Conservation (phyloP, 2,329 filamentous ascomycete genomes). For the Cladosporium sp. region DNA sequence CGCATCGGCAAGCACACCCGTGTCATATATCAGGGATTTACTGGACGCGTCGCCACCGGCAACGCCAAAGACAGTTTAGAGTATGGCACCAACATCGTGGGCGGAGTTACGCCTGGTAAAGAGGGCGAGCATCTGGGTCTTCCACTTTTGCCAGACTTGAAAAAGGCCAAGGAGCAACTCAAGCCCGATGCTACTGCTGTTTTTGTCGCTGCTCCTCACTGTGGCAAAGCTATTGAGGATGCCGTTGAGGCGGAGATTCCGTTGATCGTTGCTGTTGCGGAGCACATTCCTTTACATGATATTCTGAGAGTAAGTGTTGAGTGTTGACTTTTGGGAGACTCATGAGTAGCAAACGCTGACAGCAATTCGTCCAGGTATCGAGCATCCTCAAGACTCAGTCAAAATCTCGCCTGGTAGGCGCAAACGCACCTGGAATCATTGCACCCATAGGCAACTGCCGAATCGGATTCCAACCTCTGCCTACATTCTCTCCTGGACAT, state of each 20-base stretch:
- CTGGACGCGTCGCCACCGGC: constrained; percentile 61
- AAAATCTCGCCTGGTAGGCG: constrained; percentile 66
- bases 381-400: constrained; percentile 65
- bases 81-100: constrained; percentile 76
- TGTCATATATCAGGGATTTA: constrained; percentile 67
- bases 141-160: constrained; percentile 63
- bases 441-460: constrained; percentile 64
- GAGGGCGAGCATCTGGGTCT: constrained; percentile 66
- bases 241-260: constrained; percentile 74
- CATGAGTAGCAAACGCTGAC: background rate
- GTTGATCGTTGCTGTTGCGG: constrained; percentile 70
- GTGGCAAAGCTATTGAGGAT: constrained; percentile 67
- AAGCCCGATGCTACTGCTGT: constrained; percentile 74
- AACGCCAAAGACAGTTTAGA: constrained; percentile 70
- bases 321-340: no score
- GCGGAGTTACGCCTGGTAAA: constrained; percentile 66
- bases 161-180: constrained; percentile 60
- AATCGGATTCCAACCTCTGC: constrained; percentile 70
- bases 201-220: constrained; percentile 71
- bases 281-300: constrained; percentile 73
- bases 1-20: constrained; percentile 60
- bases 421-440: constrained; percentile 78
- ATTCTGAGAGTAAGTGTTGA: constrained; percentile 54
- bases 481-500: constrained; percentile 62
- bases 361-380: constrained; percentile 46